Conservation (phyloP, 352 stramenopile species). For the Pseudoperonospora humuli region DNA sequence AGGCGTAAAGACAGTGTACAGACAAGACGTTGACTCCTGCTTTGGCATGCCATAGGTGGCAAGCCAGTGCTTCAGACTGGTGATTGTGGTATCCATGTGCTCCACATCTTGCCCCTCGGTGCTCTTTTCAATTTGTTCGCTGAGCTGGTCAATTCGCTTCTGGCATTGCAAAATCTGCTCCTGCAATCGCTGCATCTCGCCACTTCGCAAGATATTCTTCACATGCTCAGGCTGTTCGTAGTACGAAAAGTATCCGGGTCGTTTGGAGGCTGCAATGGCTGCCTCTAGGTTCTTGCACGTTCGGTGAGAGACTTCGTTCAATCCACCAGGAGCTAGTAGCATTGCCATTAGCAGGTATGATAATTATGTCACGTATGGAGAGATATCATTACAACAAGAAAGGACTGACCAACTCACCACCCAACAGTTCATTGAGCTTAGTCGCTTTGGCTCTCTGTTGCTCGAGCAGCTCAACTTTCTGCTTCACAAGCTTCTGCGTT, state of each 20-base stretch:
- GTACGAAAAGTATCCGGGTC: constrained; percentile 64
- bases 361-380: too few relatives aligned
- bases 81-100: constrained; percentile 23
- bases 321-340: too few relatives aligned
- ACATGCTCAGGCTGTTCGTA: constrained; percentile 57
- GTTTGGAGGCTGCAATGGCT: constrained; percentile 65
- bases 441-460: constrained; percentile 61
- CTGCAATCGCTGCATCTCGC: constrained; percentile 54
- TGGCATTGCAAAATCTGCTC: constrained; percentile 52
- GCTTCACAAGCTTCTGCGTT: constrained; percentile 54
- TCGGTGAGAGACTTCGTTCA: constrained; percentile 70
- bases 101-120: constrained; percentile 2
- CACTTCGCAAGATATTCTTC: constrained; percentile 40
- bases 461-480: constrained; percentile 69
- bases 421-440: constrained; percentile 46
- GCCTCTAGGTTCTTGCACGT: too few relatives aligned
- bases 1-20: constrained; percentile 32
- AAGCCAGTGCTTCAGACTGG: constrained; percentile 70
- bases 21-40: constrained; percentile 36
- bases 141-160: constrained; percentile 64
- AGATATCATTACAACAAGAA: constrained; percentile 12
- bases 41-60: constrained; percentile 56
- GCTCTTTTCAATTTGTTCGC: constrained; percentile 34
- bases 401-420: constrained; percentile 18
- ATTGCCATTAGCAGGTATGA: too few relatives aligned